These are phyloP conservation scores for Xanthoconium stramineum DNA, from an alignment of 768 basidiomycete genomes.

Conservation along the genomic window DNA sequence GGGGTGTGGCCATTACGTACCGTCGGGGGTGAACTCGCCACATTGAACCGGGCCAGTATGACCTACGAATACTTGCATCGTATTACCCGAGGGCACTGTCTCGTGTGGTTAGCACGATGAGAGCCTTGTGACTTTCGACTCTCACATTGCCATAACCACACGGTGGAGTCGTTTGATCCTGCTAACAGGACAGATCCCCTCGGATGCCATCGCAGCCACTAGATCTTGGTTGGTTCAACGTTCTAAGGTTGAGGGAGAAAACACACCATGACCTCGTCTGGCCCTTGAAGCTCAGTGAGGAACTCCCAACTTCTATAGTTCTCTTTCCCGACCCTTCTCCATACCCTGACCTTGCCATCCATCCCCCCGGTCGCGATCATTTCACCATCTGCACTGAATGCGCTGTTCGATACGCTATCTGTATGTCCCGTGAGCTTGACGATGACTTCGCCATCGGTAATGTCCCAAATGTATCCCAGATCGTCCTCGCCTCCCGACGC, in stretches of 20 bases:
- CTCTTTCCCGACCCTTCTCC: conserved; percentile 79
- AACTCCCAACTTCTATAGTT: conserved; percentile 89
- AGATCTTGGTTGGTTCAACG: conserved; percentile 1
- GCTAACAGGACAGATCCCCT: conserved; percentile 85
- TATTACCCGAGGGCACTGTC: conserved; percentile 89
- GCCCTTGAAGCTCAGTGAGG: conserved; percentile 86
- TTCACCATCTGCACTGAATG: conserved; percentile 87
- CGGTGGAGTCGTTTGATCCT: conserved; percentile 88
- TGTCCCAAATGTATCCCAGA: conserved; percentile 89
- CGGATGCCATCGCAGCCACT: conserved; percentile 98
- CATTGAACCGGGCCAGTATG: conserved; percentile 82
- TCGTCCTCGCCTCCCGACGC: conserved; percentile 96
- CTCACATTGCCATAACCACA: conserved; percentile 97
- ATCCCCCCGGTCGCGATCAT: conserved; percentile 95
- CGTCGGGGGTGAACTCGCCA: conserved; percentile 91
- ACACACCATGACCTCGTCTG: conserved; percentile 91
- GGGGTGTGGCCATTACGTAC: conserved; percentile 33
- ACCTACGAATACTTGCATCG: conserved; percentile 94
- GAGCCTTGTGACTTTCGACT: not conserved
- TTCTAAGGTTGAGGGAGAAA: not conserved
- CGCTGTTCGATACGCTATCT: conserved; percentile 80
- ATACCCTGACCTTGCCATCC: conserved; percentile 93
- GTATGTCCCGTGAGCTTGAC: conserved; percentile 88
- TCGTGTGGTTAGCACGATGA: not conserved
- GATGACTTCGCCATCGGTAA: conserved; percentile 74